Percentiles rank a stretch among this genome's conserved stretches.
phyloP scores from a whole-genome alignment of 257 asterid species.

The Gentiana straminea region DNA sequence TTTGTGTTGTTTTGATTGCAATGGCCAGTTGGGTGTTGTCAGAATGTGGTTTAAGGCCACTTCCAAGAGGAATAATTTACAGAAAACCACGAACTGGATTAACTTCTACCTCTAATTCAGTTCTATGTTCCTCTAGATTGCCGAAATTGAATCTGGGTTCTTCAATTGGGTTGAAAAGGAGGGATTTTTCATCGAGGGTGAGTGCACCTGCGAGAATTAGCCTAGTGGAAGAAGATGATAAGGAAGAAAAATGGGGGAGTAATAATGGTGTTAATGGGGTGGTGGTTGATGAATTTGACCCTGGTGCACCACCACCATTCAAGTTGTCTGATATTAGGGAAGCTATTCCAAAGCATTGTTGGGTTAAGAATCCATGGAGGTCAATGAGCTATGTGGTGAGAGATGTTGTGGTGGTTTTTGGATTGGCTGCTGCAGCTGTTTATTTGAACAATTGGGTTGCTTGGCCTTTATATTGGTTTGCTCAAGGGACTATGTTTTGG shows the following conservation, averaged over 20 bases:
- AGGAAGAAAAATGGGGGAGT: conserved; percentile 5
- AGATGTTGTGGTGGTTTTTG: conserved; percentile 68
- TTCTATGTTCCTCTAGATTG: conserved; percentile 17
- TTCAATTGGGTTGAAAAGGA: conserved; percentile 24
- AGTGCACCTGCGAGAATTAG: conserved; percentile 60
- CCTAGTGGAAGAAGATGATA: conserved; percentile 30
- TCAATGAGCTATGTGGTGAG: conserved; percentile 85
- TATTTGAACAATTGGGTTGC: conserved; percentile 67
- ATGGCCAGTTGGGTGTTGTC: conserved; percentile 33
- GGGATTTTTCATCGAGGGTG: conserved; percentile 64
- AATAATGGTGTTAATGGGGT: conserved; percentile 2
- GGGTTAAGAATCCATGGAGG: conserved; percentile 87
- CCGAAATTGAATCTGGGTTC: conserved; percentile 19
- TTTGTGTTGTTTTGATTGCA: background rate
- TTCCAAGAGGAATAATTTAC: conserved; percentile 15
- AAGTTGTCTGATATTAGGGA: conserved; percentile 62
- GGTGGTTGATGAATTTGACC: conserved; percentile 34
- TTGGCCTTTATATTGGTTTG: conserved; percentile 97
- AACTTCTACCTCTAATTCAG: conserved; percentile 9
- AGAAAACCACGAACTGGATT: conserved; percentile 30
- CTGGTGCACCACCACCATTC: conserved; percentile 75
- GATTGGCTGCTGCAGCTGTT: conserved; percentile 80
- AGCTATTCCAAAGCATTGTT: conserved; percentile 93
- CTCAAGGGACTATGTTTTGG: conserved; percentile 97
- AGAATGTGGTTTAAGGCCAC: conserved; percentile 38